Conservation (phyloP, 2,329 filamentous ascomycete genomes). For the Talaromyces sp. region DNA sequence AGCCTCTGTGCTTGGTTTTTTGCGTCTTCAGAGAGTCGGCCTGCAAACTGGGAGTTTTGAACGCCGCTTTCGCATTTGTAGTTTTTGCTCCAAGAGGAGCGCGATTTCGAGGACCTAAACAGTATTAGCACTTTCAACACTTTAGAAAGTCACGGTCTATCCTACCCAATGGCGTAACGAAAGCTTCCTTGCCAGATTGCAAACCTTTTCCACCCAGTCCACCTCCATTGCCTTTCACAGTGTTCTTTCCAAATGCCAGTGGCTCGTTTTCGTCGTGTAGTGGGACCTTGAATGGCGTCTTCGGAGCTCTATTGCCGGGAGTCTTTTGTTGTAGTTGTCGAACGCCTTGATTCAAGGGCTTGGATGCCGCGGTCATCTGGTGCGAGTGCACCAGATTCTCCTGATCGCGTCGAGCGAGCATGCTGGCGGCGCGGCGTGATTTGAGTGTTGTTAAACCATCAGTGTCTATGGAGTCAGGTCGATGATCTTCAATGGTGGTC, state of each 20-base stretch:
- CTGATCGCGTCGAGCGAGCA: conserved; percentile 80
- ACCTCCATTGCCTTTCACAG: conserved; percentile 55
- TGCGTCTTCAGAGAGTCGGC: conserved; percentile 59
- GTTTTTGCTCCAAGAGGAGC: conserved; percentile 92
- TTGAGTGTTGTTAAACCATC: background rate
- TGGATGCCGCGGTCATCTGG: conserved; percentile 68
- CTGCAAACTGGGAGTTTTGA: conserved; percentile 66
- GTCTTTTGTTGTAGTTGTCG: conserved; percentile 71
- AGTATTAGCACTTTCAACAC: background rate
- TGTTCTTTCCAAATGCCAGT: conserved; percentile 58
- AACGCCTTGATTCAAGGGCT: conserved; percentile 66
- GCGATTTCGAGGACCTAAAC: conserved; percentile 64
- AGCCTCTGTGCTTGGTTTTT: conserved; percentile 61
- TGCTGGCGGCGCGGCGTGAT: conserved; percentile 42
- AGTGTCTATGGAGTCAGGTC: background rate
- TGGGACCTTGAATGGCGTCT: conserved; percentile 76
- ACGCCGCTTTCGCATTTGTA: conserved; percentile 81
- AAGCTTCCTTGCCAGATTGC: conserved; percentile 61
- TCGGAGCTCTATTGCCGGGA: conserved; percentile 70
- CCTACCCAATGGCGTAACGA: conserved; percentile 79
- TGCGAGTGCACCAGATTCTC: conserved; percentile 80
- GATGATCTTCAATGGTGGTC: background rate
- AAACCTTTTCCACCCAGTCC: conserved; percentile 54
- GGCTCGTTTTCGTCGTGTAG: conserved; percentile 85
- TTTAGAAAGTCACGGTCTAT: background rate